Evolutionary conservation across 2,329 filamentous ascomycete species (phyloP), one percentile per base, ranked within the genome.

Genomic region (Fusarium sambucinum): DNA sequence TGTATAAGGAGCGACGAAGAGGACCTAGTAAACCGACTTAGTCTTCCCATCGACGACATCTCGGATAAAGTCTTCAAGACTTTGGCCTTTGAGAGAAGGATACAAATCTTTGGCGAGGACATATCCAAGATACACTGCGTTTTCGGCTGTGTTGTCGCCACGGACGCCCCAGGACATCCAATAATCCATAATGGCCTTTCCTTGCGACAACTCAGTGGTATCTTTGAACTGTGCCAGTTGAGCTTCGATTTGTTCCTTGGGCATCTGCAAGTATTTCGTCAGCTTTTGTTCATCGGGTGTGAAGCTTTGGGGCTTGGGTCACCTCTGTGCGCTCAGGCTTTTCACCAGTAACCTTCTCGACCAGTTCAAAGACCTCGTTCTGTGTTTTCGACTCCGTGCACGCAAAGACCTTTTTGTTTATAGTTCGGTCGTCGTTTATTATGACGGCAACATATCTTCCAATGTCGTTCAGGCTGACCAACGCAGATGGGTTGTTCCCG

Each of bases 161-260:
- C 59, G 57, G 16, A 62, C 19, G 9, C 59, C 57, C 57, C 57
- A 62, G 10, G 57, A 55, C 33, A 42, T 37, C 57, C 59, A 62
- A 19, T 62, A 62, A 6, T 62, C 59, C 19, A 47, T 6, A 5
- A 62, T 38, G 4, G 6, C 8, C 11, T 41, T 35, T 7, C 7
- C 30, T 3, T 61, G 30, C 1, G 13, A 33, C 2, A 29, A 14
- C n/a, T 53, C 56, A 6, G 14, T n/a, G 3, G 40, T 13, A 2
- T 16, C 23, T 5, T 54, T n/a, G 5, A 61, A 29, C 5, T 27
- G 45, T 8, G 40, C 27, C 7, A 54, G 9, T n/a, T 55, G 48
- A 3, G 40, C 23, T 5, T 55, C 46, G 2, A 61, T 8, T 3
- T 21, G 29, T 27, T 61, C 56, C 19, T 61, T 46, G 9, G 59